Evolutionary conservation across 257 asterid genomes (phyloP).

Genomic region (Knoxia roxburghii): DNA sequence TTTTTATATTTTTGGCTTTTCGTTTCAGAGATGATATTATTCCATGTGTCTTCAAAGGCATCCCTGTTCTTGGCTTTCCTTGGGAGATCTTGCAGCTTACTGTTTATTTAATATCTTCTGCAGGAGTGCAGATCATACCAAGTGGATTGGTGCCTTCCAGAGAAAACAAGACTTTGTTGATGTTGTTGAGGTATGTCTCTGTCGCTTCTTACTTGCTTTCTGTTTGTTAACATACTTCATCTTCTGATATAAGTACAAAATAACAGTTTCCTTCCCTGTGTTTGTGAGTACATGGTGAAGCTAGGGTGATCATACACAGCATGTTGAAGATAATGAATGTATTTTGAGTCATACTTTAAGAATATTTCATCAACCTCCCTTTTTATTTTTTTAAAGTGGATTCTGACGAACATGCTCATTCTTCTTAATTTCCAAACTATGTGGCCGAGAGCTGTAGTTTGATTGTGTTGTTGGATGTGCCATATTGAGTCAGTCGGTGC

Average conservation of each 20-base stretch:
- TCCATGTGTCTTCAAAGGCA: not conserved
- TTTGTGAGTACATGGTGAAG: not conserved
- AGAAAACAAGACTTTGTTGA: conserved; percentile 79
- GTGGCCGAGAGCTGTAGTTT: too few species aligned
- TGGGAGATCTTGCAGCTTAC: conserved; percentile 1
- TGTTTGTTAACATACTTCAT: not conserved
- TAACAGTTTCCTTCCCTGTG: not conserved
- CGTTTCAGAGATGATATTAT: not conserved
- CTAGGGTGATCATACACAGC: too few species aligned
- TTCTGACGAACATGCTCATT: too few species aligned
- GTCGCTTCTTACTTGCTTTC: not conserved
- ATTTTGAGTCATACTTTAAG: not conserved
- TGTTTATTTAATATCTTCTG: conserved; percentile 3
- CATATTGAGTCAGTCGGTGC: not conserved
- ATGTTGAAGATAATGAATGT: not conserved
- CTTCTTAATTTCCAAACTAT: not conserved
- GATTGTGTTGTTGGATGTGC: not conserved
- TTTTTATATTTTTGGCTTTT: not conserved
- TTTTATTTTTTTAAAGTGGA: not conserved
- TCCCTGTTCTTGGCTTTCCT: not conserved
- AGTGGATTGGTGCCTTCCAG: conserved; percentile 80
- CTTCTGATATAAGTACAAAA: not conserved
- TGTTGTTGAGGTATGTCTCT: conserved; percentile 76
- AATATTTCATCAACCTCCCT: not conserved
- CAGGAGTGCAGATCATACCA: conserved; percentile 91